phyloP scores from a whole-genome alignment of 371 early-diverging fungal genomes.

The Chytridium lagenaria region DNA sequence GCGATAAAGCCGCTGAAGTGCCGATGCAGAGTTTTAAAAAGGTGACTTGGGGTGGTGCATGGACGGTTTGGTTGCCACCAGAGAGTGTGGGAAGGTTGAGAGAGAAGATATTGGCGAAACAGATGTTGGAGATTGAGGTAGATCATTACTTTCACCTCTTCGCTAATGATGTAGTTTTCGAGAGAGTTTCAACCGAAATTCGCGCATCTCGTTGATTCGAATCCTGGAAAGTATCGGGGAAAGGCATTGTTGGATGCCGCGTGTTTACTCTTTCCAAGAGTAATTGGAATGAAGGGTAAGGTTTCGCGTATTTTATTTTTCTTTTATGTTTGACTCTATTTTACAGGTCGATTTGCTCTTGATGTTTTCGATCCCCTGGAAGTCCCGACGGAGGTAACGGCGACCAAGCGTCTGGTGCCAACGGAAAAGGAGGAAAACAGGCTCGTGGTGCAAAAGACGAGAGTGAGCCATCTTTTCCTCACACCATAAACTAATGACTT shows the following conservation, averaged over 20 bases:
- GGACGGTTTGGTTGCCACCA: conserved; percentile 51
- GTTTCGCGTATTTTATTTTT: not conserved
- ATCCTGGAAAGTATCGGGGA: conserved; percentile 47
- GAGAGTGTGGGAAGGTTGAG: conserved; percentile 47
- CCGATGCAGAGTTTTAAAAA: conserved; percentile 33
- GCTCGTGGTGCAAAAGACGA: conserved; percentile 31
- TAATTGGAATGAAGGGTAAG: conserved; percentile 51
- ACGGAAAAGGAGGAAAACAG: conserved; percentile 18
- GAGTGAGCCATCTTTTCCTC: conserved; percentile 7
- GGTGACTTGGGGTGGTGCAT: conserved; percentile 28
- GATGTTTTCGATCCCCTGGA: conserved; percentile 37
- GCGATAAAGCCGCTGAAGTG: conserved; percentile 21
- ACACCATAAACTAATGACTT: not conserved
- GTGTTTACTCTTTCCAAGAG: conserved; percentile 50
- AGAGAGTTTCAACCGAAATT: conserved; percentile 52
- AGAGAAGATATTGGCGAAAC: conserved; percentile 47
- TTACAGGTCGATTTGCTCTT: conserved; percentile 34
- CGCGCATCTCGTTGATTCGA: conserved; percentile 46
- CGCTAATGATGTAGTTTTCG: too few species aligned
- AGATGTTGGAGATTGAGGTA: conserved; percentile 54
- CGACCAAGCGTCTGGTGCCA: not conserved
- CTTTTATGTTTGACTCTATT: not conserved
- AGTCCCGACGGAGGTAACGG: conserved; percentile 4
- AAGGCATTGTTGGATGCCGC: conserved; percentile 45
- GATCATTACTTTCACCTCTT: too few species aligned